Evolutionary conservation across 139 green algal genomes (phyloP).

Genomic region (Tetraselmis striata): DNA sequence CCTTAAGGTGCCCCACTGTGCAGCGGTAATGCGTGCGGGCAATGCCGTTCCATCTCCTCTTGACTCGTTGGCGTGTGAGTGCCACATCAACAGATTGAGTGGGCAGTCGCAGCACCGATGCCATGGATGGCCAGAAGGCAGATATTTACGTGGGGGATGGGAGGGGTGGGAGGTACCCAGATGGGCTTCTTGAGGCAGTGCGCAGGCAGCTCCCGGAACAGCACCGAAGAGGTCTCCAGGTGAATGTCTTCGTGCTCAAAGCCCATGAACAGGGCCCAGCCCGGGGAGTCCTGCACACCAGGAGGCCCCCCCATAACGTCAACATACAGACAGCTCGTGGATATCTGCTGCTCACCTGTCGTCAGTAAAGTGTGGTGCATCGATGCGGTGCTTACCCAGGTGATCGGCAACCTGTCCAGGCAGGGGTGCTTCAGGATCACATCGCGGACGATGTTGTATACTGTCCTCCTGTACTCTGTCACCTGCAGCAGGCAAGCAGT

Average conservation of each 20-base stretch:
- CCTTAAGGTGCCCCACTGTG: too few species aligned
- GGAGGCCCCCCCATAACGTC: too few species aligned
- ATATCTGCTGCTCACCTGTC: too few species aligned
- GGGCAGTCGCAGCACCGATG: too few species aligned
- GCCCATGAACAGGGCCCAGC: slow-evolving; percentile 70
- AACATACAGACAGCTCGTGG: too few species aligned
- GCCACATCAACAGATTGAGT: too few species aligned
- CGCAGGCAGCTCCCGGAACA: slow-evolving; percentile 56
- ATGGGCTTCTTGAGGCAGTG: not conserved
- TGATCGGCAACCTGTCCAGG: slow-evolving; percentile 26
- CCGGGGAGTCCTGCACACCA: slow-evolving; percentile 24
- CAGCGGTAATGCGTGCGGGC: too few species aligned
- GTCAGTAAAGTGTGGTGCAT: too few species aligned
- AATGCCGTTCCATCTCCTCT: too few species aligned
- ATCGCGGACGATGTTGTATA: slow-evolving; percentile 23
- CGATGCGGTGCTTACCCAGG: not conserved
- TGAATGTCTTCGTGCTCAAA: slow-evolving; percentile 82
- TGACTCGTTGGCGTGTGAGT: too few species aligned
- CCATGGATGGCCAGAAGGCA: too few species aligned
- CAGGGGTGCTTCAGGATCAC: slow-evolving; percentile 33
- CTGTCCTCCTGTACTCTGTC: slow-evolving; percentile 36
- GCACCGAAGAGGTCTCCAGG: slow-evolving; percentile 59
- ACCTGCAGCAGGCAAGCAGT: slow-evolving; percentile 16
- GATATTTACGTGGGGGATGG: too few species aligned
- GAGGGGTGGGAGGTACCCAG: not conserved